Conservation (phyloP, 257 asterid genomes). For the Scutellaria minor region DNA sequence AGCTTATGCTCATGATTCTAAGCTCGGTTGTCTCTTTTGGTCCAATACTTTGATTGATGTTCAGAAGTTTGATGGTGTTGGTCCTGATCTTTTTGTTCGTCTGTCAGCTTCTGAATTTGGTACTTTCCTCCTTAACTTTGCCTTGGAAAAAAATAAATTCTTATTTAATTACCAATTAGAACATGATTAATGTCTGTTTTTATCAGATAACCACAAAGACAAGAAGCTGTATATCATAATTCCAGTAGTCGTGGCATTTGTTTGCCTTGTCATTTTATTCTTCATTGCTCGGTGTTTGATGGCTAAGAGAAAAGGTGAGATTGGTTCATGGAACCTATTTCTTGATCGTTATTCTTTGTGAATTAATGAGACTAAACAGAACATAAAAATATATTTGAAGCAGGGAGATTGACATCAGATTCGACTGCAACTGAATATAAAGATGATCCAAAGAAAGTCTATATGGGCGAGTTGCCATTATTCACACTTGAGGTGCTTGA, state of each 20-base stretch:
- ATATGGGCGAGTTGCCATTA: constrained; percentile 42
- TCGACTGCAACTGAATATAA: constrained; percentile 30
- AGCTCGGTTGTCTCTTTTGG: constrained; percentile 67
- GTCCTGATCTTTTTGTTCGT: constrained; percentile 57
- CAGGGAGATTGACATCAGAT: constrained; percentile 5
- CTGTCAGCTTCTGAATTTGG: constrained; percentile 55
- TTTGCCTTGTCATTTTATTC: constrained; percentile 29
- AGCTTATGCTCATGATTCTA: constrained; percentile 45
- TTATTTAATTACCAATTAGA: too few species aligned
- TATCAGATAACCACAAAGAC: constrained; percentile 41
- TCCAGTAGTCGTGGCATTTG: constrained; percentile 36
- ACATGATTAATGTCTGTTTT: neutral
- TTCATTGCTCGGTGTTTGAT: constrained; percentile 42
- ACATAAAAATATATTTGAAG: neutral
- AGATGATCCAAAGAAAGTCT: constrained; percentile 28
- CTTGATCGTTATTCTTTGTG: neutral
- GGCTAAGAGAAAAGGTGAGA: constrained; percentile 47
- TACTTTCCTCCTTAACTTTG: constrained; percentile 15
- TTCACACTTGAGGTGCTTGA: constrained; percentile 40
- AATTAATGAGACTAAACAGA: neutral
- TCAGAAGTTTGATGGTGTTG: constrained; percentile 42
- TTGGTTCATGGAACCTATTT: neutral
- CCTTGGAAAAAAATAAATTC: too few species aligned
- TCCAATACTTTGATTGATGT: constrained; percentile 43
- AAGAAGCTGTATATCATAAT: constrained; percentile 43